Evolutionary conservation across 2,329 filamentous ascomycete species (phyloP), one percentile per base, ranked within the genome.

Genomic region (Biscogniauxia mediterranea): DNA sequence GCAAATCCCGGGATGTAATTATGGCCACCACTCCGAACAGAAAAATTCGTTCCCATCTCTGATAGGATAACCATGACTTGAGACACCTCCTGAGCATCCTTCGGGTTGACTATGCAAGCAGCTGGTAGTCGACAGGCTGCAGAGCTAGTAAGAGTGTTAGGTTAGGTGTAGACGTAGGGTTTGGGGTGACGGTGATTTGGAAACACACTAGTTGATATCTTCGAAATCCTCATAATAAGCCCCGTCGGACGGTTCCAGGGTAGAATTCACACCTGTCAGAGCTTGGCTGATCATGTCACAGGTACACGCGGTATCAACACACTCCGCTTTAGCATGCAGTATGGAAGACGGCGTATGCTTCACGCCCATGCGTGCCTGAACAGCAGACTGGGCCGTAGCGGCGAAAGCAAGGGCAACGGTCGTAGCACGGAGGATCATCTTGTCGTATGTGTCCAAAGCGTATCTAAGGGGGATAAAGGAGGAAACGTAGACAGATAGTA

Each of bases 21-120:
- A 46, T 74, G 70, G 9, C 72, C 72, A 20, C 71, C 72, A 49
- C 71, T 68, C 17, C 69, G 66, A 55, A 73, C 55, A 1, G 70
- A 66, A 54, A 73, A 74, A 54, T 66, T 66, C 20, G 63, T 62
- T 13, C 21, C 54, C 11, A 42, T 56, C 28, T 64, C 49, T 1
- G 64, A 64, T 9, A 72, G 61, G 17, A 68, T 71, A 21, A 62
- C 65, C 21, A 72, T 58, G 52, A 63, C 67, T 53, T 63, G 66
- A 3, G 66, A 67, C 17, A 68, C 67, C 20, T 70, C 64, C 26
- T 67, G 56, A 0, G 68, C 60, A 52, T 60, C 60, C 32, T 63
- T 64, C 3, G 71, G 71, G n/a, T 62, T 64, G 54, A 72, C 68
- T 11, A 73, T 67, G 55, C 70, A 72, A 28, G 69, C 64, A 46